Evolutionary conservation across 306 rosid species (phyloP).

Genomic region (Fagus crenata): DNA sequence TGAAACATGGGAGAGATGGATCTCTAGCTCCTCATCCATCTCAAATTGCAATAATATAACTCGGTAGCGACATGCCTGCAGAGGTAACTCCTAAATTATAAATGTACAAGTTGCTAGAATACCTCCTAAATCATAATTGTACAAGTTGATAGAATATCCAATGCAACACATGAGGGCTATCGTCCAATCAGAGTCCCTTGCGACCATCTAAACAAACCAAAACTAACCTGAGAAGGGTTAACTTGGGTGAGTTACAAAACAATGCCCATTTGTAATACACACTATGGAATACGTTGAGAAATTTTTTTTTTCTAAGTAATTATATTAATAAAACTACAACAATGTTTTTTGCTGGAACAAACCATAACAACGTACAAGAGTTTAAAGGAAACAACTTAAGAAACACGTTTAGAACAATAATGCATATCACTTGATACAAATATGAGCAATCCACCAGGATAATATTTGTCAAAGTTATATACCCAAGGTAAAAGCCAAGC

Average conservation of each 20-base stretch:
- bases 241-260: background rate
- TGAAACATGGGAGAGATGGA: too few species aligned
- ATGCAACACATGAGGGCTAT: background rate
- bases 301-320: too few species aligned
- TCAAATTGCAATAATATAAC: too few species aligned
- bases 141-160: background rate
- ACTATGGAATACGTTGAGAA: slow-evolving; percentile 7
- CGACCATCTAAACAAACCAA: slow-evolving; percentile 16
- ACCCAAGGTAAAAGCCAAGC: slow-evolving; percentile 10
- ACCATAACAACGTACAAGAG: too few species aligned
- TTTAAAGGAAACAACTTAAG: too few species aligned
- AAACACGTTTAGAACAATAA: background rate
- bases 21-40: too few species aligned
- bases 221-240: background rate
- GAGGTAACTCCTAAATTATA: too few species aligned
- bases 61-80: too few species aligned
- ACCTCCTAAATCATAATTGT: too few species aligned
- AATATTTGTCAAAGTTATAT: background rate
- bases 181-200: background rate
- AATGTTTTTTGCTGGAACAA: too few species aligned
- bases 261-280: slow-evolving; percentile 15
- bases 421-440: slow-evolving; percentile 1
- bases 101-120: too few species aligned
- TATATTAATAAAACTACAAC: too few species aligned
- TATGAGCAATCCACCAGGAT: slow-evolving; percentile 9